Evolutionary conservation across 495 filamentous ascomycete genomes (phyloP).

Genomic region (Saxophila tyrrhenica): DNA sequence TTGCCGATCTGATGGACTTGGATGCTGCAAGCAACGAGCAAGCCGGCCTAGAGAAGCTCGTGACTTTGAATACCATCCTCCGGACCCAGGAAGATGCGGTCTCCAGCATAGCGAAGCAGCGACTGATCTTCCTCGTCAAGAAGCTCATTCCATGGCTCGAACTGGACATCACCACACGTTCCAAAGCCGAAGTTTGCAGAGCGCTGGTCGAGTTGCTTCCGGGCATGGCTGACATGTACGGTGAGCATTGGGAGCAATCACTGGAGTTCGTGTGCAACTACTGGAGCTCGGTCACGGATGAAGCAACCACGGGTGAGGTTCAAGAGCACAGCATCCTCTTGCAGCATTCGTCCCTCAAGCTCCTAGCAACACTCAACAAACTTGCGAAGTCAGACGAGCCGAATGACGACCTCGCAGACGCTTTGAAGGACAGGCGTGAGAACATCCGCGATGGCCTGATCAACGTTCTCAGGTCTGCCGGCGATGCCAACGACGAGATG

Average conservation of each 20-base stretch:
- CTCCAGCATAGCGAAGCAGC: slow-evolving; percentile 51
- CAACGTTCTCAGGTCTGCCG: slow-evolving; percentile 37
- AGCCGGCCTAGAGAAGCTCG: slow-evolving; percentile 40
- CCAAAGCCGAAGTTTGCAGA: slow-evolving; percentile 51
- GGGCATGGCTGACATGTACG: slow-evolving; percentile 64
- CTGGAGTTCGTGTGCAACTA: slow-evolving; percentile 40
- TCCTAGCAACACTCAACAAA: slow-evolving; percentile 50
- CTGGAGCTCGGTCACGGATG: slow-evolving; percentile 15
- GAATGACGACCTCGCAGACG: slow-evolving; percentile 81
- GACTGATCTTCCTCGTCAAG: slow-evolving; percentile 71
- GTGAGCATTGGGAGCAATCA: slow-evolving; percentile 66
- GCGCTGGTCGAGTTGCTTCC: slow-evolving; percentile 56
- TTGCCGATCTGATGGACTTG: slow-evolving; percentile 48
- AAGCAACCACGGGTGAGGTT: not conserved
- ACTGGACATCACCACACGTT: slow-evolving; percentile 31
- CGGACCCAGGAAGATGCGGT: slow-evolving; percentile 38
- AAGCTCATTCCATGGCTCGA: slow-evolving; percentile 61
- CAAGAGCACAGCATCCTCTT: slow-evolving; percentile 38
- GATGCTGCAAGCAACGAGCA: slow-evolving; percentile 25
- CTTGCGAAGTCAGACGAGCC: slow-evolving; percentile 40
- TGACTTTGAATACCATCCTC: slow-evolving; percentile 48
- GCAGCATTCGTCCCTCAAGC: slow-evolving; percentile 57
- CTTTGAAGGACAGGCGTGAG: slow-evolving; percentile 43
- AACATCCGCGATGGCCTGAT: slow-evolving; percentile 46
- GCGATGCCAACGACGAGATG: slow-evolving; percentile 2